Evolutionary conservation across 345 rosid genomes (phyloP), one percentile per base, ranked within the genome.

Genomic region (Eucalyptus polybractea): DNA sequence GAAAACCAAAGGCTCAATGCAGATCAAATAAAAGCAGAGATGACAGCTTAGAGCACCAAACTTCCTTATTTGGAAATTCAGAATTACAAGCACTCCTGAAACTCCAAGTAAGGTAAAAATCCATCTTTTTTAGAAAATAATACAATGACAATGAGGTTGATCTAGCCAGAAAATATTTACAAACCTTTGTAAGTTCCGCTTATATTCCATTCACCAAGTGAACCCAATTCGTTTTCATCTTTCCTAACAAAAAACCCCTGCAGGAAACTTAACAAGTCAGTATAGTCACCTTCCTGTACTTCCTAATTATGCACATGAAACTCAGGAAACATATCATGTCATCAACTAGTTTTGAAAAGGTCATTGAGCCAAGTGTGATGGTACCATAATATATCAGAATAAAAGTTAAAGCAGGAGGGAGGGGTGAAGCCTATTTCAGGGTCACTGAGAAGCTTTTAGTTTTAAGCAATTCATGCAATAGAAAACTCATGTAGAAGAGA

Each of bases 161-260:
- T 72, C 45, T 17, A 37, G 45, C 85, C 14, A 40, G 85, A 76
- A 49, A 31, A 27, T 49, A 90, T 88, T 92, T 83, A 92, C 94
- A 89, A 86, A 98, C 99, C 99, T 97, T 95, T 94, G 92, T 97
- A 98, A 86, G 99, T 97, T 93, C 99, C 99, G 25, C 99, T 97
- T 90, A 98, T 95, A 90, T 98, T 98, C 99, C 99, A 98, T 11
- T 93, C 92, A n/a, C 96, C 89, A 89, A 93, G 94, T 29, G 98
- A 93, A 86, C 98, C 99, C 89, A 94, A 90, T 85, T 94, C 96
- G 87, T 86, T 93, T 89, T 93, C 95, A 50, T 93, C 98, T 90
- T 93, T 97, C 91, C 91, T 94, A 45, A 94, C 94, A 90, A 92
- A 92, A 67, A 97, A 94, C 98, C 97, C 94, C 99, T 98, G 94